Percentiles rank a stretch among this genome's conserved stretches.
These are phyloP conservation scores for Phytomonas sp. DNA, from an alignment of 208 protist species.

Conservation along the genomic window DNA sequence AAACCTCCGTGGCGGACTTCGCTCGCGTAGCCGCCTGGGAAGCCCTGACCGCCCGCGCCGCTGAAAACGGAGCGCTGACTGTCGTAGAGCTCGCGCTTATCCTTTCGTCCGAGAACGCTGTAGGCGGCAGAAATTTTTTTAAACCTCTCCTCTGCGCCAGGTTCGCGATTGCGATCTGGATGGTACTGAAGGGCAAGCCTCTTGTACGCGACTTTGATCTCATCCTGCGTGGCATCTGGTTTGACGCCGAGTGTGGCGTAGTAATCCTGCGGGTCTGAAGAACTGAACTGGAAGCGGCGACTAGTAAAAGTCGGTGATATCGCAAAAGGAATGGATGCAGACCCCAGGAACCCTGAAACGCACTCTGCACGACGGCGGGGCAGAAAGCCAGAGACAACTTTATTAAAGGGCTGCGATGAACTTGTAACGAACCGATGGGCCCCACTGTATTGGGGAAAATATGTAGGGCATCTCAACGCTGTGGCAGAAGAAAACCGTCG, in stretches of 20 bases:
- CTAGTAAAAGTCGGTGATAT: neutral
- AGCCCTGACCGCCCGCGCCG: constrained; percentile 14
- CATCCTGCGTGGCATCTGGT: constrained; percentile 63
- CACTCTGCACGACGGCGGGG: neutral
- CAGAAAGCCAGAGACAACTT: neutral
- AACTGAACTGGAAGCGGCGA: neutral
- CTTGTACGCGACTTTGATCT: constrained; percentile 89
- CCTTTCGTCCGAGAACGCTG: constrained; percentile 70
- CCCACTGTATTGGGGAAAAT: neutral
- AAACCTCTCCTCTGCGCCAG: constrained; percentile 82
- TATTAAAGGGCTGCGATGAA: neutral
- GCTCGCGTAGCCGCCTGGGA: constrained; percentile 13
- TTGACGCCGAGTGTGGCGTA: constrained; percentile 74
- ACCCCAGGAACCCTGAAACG: neutral
- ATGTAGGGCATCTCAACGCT: neutral
- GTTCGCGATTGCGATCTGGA: constrained; percentile 80
- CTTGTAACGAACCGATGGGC: neutral
- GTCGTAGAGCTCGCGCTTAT: constrained; percentile 75
- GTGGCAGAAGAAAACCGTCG: neutral
- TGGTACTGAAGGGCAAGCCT: constrained; percentile 85
- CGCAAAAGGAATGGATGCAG: neutral
- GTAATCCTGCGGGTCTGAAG: constrained; percentile 25
- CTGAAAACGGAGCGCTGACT: constrained; percentile 27
- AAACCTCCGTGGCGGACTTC: constrained; percentile 10
- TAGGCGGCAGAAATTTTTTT: constrained; percentile 84